These are phyloP conservation scores for Proliferodiscus dingleyae DNA, from an alignment of 2,329 filamentous ascomycete species.

Conservation along the genomic window DNA sequence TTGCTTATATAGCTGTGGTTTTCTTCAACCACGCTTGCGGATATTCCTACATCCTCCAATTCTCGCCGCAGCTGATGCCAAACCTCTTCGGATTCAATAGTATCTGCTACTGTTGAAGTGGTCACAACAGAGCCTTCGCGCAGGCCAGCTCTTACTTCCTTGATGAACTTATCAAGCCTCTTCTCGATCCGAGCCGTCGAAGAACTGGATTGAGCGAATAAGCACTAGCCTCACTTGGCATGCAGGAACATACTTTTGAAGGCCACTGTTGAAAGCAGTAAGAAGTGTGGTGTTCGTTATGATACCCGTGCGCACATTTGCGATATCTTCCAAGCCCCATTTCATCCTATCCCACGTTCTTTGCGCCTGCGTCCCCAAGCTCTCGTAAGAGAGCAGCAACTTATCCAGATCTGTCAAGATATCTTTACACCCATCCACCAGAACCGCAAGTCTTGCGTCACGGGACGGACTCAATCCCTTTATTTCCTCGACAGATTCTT, in stretches of 20 bases:
- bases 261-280: conserved; percentile 24
- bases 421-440: conserved; percentile 18
- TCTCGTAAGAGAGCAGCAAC: conserved; percentile 24
- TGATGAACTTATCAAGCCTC: conserved; percentile 24
- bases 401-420: conserved; percentile 24
- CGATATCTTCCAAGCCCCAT: conserved; percentile 27
- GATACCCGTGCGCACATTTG: conserved; percentile 25
- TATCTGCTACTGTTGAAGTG: conserved; percentile 18
- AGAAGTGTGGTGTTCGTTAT: conserved; percentile 25
- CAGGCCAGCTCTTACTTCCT: conserved; percentile 25
- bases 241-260: conserved; percentile 22
- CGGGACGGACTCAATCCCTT: conserved; percentile 18
- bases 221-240: conserved; percentile 5
- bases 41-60: conserved; percentile 29
- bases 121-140: conserved; percentile 27
- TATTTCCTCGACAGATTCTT: conserved; percentile 23
- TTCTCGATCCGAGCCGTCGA: conserved; percentile 26
- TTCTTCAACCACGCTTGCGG: conserved; percentile 14
- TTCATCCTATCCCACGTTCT: conserved; percentile 29
- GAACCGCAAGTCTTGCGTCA: conserved; percentile 18
- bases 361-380: conserved; percentile 25
- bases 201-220: conserved; percentile 14
- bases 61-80: conserved; percentile 25
- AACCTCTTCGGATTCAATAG: conserved; percentile 23
- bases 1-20: conserved; percentile 26